A percentile compares a stretch with the other conserved stretches of the same genome.
phyloP scores from a whole-genome alignment of 352 stramenopile genomes.

The Phytophthora citrophthora region DNA sequence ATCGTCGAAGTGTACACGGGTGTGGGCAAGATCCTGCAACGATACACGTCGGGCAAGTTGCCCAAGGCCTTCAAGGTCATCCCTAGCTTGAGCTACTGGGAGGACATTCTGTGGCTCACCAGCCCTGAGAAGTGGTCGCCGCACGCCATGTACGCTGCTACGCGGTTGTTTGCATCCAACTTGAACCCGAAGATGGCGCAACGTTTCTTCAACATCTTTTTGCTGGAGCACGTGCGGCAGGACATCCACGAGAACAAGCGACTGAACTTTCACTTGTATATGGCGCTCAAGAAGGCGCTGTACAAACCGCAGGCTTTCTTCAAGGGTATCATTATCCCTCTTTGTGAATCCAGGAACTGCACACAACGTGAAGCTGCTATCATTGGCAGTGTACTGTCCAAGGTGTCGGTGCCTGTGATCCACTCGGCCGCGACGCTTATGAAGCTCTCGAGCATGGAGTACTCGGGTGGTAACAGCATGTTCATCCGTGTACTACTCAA shows the following conservation, averaged over 20 bases:
- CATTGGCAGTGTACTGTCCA: conserved; percentile 96
- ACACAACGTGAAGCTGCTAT: conserved; percentile 98
- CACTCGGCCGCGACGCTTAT: conserved; percentile 99
- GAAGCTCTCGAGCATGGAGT: conserved; percentile 97
- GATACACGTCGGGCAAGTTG: conserved; percentile 98
- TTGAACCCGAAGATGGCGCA: conserved; percentile 99
- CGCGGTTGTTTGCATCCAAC: conserved; percentile 99
- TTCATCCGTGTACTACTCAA: conserved; percentile 99
- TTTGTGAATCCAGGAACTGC: conserved; percentile 95
- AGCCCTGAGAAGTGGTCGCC: conserved; percentile 98
- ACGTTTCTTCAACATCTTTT: conserved; percentile 98
- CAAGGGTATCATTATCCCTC: conserved; percentile 99
- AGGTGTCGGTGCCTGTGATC: conserved; percentile 98
- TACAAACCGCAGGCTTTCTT: conserved; percentile 99
- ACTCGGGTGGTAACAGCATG: conserved; percentile 97
- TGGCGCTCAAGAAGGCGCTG: conserved; percentile 98
- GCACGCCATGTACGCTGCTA: conserved; percentile 98
- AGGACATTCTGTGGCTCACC: conserved; percentile 98
- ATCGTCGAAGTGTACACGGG: conserved; percentile 99
- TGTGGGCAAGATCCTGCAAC: conserved; percentile 97
- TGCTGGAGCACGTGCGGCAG: conserved; percentile 96
- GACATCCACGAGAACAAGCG: conserved; percentile 98
- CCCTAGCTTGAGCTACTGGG: conserved; percentile 98
- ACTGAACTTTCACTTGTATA: conserved; percentile 99
- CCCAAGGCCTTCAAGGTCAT: conserved; percentile 99